Evolutionary conservation across 176 grass and related monocot species (phyloP), one percentile per base, ranked within the genome.

Genomic region (Hsuehochloa calcarea): DNA sequence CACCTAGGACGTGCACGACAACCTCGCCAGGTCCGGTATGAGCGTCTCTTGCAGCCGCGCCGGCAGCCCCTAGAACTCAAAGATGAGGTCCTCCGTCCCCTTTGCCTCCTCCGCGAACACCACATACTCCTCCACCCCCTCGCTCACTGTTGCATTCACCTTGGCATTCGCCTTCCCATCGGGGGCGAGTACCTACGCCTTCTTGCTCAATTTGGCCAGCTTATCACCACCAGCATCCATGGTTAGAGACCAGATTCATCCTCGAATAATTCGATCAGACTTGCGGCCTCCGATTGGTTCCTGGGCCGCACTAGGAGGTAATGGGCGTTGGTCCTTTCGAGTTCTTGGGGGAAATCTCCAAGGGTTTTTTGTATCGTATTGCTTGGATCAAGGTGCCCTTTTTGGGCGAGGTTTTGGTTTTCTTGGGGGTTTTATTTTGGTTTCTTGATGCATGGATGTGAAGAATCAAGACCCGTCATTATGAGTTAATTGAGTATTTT

Each of bases 21-120:
- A 89, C n/a, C 88, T 89, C 65, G 91, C 90, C 67, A 99, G 84
- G 83, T 99, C 91, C 31, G 96, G 96, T 73, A 99, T 55, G 9
- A 93, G 88, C 71, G 91, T 87, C 77, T 93, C 85, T 39, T 93
- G 88, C 27, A 95, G 83, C 56, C 90, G 88, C 17, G 80, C 25
- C 0, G 93, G 93, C 6, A 95, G 90, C 5, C 31, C 90, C 14
- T 86, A 86, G 90, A 95, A 87, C 79, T 99, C 96, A 20, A 91
- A 90, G 6, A 96, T 89, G 63, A 96, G 77, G 74, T 96, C 90
- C 7, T 95, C 91, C 37, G 51, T 43, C 13, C 72, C 83, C 26
- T 88, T 3, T 3, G 31, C 86, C 38, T 72, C 91, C 51, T 89
- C 91, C 6, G 81, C 80, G 43, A 92, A 75, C 31, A 34, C 31